phyloP scores from a whole-genome alignment of 805 yeast genomes.

The Lachancea lanzarotensis region DNA sequence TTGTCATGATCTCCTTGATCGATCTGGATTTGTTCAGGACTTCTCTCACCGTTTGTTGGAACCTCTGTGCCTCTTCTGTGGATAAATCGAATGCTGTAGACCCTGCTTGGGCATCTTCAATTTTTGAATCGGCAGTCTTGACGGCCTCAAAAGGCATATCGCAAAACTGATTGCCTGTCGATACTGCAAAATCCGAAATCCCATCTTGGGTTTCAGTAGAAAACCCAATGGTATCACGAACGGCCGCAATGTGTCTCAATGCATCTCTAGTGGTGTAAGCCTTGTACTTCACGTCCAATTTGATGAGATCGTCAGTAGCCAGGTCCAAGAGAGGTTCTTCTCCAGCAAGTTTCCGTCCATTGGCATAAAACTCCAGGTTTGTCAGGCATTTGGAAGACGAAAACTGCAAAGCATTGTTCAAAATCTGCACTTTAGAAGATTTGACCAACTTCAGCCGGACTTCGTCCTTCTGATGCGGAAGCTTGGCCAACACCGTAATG shows the following conservation, averaged over 20 bases:
- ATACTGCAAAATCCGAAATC: constrained; percentile 28
- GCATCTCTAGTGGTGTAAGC: constrained; percentile 29
- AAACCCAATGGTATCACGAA: constrained; percentile 32
- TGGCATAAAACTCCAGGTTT: constrained; percentile 20
- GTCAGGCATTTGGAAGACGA: constrained; percentile 27
- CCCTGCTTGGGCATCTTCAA: constrained; percentile 10
- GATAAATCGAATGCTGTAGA: constrained; percentile 22
- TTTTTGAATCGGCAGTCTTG: constrained; percentile 13
- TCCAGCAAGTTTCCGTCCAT: constrained; percentile 16
- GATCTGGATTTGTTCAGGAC: constrained; percentile 17
- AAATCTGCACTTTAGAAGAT: constrained; percentile 23
- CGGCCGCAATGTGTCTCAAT: constrained; percentile 25
- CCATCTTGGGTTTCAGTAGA: constrained; percentile 29
- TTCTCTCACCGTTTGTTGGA: constrained; percentile 20
- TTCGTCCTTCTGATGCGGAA: constrained; percentile 13
- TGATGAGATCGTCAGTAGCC: constrained; percentile 11
- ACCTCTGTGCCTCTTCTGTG: constrained; percentile 25
- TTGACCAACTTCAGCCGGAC: constrained; percentile 22
- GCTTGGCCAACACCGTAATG: constrained; percentile 17
- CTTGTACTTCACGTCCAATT: constrained; percentile 16
- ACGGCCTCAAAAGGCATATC: constrained; percentile 21
- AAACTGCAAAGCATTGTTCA: constrained; percentile 23
- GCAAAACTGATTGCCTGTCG: constrained; percentile 28
- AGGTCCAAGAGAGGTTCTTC: constrained; percentile 17
- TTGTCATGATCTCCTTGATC: constrained; percentile 14